Evolutionary conservation across 805 yeast species (phyloP), one percentile per base, ranked within the genome.

Genomic region (Ogataea philodendri): DNA sequence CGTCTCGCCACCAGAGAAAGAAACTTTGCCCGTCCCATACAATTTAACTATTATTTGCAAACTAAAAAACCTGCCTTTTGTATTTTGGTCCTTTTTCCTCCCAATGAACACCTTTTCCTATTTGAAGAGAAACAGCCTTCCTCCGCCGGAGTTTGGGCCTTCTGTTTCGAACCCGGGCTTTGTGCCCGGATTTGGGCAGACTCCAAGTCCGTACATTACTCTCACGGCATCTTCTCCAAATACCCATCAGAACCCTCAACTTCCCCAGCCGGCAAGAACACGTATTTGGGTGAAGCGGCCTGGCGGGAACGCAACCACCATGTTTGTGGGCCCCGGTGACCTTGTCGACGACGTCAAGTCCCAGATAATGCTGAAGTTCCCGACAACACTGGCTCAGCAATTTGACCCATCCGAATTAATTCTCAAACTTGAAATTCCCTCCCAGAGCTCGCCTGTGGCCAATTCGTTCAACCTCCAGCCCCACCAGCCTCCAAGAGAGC

Each of bases 301-400:
- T 0, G 59, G 62, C 15, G 76, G 76, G 2, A 69, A 68, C 11
- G 84, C 97, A 3, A 85, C 96, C 0, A 74, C 94, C 1, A 60
- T 89, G 5, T 55, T 67, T 39, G 81, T 84, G 13, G 66, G 67
- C 11, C 76, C 76, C 19, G 54, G 59, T 14, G 90, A 84, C 52
- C 70, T 88, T 1, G 72, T 89, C 5, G 97, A 89, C 57, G 96
- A 90, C 58, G 65, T 89, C 49, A 89, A 89, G 52, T 63, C 70
- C 8, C 70, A 76, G 41, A 70, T 89, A 1, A 59, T 79, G 22
- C 63, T 62, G 28, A 84, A 81, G 48, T 83, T 73, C 56, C 84
- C 94, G 36, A 77, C 82, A 41, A 71, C 85, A 3, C 53, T 82
- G 37, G 84, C 78, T 3, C 56, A 73, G 42, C 55, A 65, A 29